Evolutionary conservation across 768 basidiomycete genomes (phyloP), one percentile per base, ranked within the genome.

Genomic region (Tulasnella sp.): DNA sequence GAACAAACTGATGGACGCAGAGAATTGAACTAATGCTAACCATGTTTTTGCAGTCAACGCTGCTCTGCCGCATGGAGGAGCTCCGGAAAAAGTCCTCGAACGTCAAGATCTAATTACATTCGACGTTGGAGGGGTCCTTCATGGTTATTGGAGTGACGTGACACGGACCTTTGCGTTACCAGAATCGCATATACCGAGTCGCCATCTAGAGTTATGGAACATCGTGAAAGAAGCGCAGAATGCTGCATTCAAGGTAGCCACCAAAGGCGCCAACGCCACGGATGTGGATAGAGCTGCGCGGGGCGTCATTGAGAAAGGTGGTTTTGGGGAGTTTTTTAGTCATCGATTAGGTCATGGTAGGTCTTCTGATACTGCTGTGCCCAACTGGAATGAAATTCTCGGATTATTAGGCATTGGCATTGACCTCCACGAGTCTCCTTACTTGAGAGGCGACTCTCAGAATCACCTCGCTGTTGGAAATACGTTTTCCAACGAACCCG

Each of bases 351-450:
- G 94, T 14, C 93, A 95, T 82, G 94, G 93, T 93, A 72, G 78
- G 88, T 85, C 54, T 42, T 31, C 41, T 40, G 22, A 60, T 22
- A 6, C 22, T 64, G 41, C 42, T 9, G 22, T 20, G 40, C 12
- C 12, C 69, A 1, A 34, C 20, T 40, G 2, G 50, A 41, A 28
- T 69, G 28, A 28, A 37, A 69, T 37, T 37, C 7, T 69, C 41
- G 3, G 28, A 11, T 31, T 41, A 75, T 46, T 84, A 94, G 95
- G 94, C 1, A 96, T 97, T 44, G 95, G 95, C 3, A 86, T 96
- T 4, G 94, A 96, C 85, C 92, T 89, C 11, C 96, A 96, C 82
- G 95, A 96, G 85, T 87, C 89, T 9, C 95, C 95, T 0, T 96
- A 95, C 85, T 87, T 97, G 28, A 90, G 90, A 73, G 93, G 93